phyloP scores from a whole-genome alignment of 257 asterid species.

The Paraleonurus japonicus region DNA sequence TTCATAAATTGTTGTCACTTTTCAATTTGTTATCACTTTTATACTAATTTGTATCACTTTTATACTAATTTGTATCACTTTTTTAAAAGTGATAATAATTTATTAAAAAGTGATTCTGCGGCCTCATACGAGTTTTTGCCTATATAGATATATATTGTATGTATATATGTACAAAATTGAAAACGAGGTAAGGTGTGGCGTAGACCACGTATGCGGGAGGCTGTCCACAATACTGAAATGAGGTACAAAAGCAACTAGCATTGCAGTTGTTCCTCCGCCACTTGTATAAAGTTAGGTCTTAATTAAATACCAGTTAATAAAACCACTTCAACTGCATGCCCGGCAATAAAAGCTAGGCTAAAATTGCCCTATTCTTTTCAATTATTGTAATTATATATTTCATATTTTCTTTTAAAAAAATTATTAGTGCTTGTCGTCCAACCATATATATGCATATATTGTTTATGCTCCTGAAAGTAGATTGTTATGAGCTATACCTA shows the following conservation, averaged over 20 bases:
- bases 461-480: too few species aligned
- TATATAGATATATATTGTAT: too few species aligned
- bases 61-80: too few species aligned
- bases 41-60: too few species aligned
- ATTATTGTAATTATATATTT: not conserved
- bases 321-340: not conserved
- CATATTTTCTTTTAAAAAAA: not conserved
- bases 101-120: too few species aligned
- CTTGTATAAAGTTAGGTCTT: slow-evolving; percentile 6
- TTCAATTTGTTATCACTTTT: too few species aligned
- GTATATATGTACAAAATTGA: too few species aligned
- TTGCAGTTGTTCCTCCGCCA: slow-evolving; percentile 36
- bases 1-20: too few species aligned
- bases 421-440: not conserved
- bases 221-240: slow-evolving; percentile 44
- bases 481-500: too few species aligned
- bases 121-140: too few species aligned
- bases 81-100: too few species aligned
- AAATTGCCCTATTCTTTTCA: not conserved
- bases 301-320: not conserved
- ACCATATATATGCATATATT: too few species aligned
- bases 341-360: not conserved
- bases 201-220: slow-evolving; percentile 44
- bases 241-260: slow-evolving; percentile 52
- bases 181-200: not conserved